Base-by-base conservation (phyloP, 257 asterid species). In the Plantago elongata region DNA sequence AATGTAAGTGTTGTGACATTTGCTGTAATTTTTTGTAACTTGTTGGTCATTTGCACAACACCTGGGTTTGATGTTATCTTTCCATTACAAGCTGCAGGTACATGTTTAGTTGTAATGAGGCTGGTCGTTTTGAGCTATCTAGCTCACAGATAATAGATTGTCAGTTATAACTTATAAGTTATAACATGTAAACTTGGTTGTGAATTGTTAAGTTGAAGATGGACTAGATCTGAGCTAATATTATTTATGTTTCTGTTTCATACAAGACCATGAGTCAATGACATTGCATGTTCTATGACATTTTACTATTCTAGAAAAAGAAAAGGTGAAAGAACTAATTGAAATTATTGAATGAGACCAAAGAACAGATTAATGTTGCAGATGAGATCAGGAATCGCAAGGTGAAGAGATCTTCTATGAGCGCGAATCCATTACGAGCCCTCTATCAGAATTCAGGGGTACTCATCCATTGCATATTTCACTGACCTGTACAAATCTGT, bases 281-380 rank as follows among this genome's bases (percentile, higher is more conserved):
- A 22, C 27, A 22, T 22, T 22, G 27, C 27, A 22, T 22, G 1
- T 22, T 22, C 2, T 22, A 22, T 22, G 27, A 1, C 40, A 34
- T 34, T 5, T 1, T 34, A 34, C 4, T 7, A 4, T 34, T 34
- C 4, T 5, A 7, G 40, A 68, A 86, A 67, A 71, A 47, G 90
- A 78, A 68, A 90, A 79, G 27, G 27, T 22, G 27, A 22, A 22
- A 22, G 27, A 22, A 22, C 1, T 22, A 22, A 63, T 12, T 85
- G 66, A 83, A 58, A 47, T 66, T 88, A 81, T 68, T 88, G 77
- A 71, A 77, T 50, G 90, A 85, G 66, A 83, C 85, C 57, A 78
- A 64, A 59, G 87, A 69, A 72, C 75, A 77, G 43, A 48, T 88
- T 57, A 58, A 73, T 52, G 11, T 62, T 88, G 51, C 83, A 77